Base-by-base conservation (phyloP, 164 flowering plant species). In the Tinospora cordifolia region DNA sequence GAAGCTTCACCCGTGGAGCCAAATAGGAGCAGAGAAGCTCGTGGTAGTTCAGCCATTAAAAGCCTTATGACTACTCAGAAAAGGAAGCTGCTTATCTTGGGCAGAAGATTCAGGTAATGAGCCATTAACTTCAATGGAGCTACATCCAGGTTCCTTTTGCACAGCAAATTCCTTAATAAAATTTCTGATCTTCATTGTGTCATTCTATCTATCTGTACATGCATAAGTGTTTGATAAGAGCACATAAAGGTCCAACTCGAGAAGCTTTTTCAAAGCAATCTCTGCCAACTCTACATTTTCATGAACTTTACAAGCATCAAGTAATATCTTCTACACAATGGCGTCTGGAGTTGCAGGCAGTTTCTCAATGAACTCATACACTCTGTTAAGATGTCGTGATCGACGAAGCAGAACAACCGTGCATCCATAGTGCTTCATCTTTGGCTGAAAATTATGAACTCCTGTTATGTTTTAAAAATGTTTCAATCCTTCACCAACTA, bases 381-480 rank as follows among this genome's bases (percentile, higher is more conserved):
- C 96, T 73, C 71, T 75, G 0, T 81, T 79, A 10, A 90, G 69
- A 36, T 78, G 24, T 13, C 91, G 91, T 38, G 86, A 79, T 12
- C 92, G 87, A 71, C 91, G 77, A 71, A 90, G 72, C 38, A 90
- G 85, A 80, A 88, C 96, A 21, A 88, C 88, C 47, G 87, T 72
- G 70, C 92, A 88, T 0, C 92, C 91, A 70, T 88, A 90, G 65
- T 88, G 96, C 75, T 86, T 90, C 90, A 85, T 83, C 63, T 80
- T 78, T 26, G 92, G 92, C 25, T 58, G 76, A 34, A 88, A 73
- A 59, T 82, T 78, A 73, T 86, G 63, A 66, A 75, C 77, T n/a
- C 70, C 75, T 57, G 74, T 74, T 91, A 88, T 88, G 47, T 81
- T 81, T 54, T 76, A 75, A 74, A 90, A 87, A 77, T 80, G 80